A percentile compares a stretch with the other conserved stretches of the same genome.
Evolutionary conservation across 495 filamentous ascomycete genomes (phyloP).

Genomic region (Lindgomyces ingoldianus): DNA sequence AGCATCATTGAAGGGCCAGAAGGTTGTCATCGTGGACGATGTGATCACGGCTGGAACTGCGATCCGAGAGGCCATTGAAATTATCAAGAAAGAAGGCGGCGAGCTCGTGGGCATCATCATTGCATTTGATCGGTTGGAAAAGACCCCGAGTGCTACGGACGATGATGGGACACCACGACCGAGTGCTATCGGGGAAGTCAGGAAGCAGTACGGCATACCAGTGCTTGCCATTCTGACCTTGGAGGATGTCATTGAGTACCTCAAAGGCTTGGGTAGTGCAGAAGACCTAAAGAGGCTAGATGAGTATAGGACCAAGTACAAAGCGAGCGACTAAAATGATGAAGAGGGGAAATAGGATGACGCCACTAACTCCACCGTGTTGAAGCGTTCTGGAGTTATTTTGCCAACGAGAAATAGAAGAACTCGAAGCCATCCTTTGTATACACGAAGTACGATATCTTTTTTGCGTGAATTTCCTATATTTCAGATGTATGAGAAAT

Average conservation of each 20-base stretch:
- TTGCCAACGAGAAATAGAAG: too few relatives aligned
- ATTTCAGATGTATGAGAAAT: neutral
- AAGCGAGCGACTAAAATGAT: slow-evolving; percentile 57
- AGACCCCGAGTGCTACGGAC: slow-evolving; percentile 52
- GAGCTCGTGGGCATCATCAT: slow-evolving; percentile 81
- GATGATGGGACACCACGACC: slow-evolving; percentile 42
- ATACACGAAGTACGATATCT: neutral
- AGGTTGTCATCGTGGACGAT: slow-evolving; percentile 88
- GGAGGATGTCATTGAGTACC: slow-evolving; percentile 75
- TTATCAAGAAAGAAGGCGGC: slow-evolving; percentile 79
- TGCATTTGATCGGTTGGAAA: slow-evolving; percentile 86
- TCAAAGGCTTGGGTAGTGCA: slow-evolving; percentile 55
- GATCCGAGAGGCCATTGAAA: slow-evolving; percentile 83
- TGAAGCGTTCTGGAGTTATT: too few relatives aligned
- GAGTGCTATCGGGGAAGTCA: slow-evolving; percentile 69
- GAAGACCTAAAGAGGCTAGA: slow-evolving; percentile 70
- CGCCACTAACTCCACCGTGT: neutral
- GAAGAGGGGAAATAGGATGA: neutral
- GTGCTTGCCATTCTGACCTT: slow-evolving; percentile 54
- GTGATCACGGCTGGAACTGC: slow-evolving; percentile 95
- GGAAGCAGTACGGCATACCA: slow-evolving; percentile 59
- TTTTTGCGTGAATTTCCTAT: neutral
- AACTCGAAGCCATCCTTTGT: too few relatives aligned
- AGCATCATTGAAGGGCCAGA: slow-evolving; percentile 76
- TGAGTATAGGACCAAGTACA: slow-evolving; percentile 77